Percentiles rank a stretch among this genome's conserved stretches.
Conservation (phyloP, 352 stramenopile species). For the Globisporangium megalacanthum region DNA sequence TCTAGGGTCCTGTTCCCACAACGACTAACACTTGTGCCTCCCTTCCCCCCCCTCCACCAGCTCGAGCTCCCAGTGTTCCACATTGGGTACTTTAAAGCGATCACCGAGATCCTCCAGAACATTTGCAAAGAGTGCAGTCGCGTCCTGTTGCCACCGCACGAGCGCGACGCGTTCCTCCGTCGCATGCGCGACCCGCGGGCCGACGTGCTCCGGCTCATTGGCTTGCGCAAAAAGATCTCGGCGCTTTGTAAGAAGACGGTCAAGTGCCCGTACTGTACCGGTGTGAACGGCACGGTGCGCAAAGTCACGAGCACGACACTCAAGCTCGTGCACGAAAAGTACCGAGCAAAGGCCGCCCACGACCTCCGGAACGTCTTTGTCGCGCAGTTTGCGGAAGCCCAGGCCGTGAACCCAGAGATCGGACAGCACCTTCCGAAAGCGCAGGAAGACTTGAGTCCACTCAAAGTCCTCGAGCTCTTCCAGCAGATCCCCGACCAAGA, state of each 20-base stretch:
- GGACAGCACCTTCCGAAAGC: constrained; percentile 80
- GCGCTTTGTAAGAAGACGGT: constrained; percentile 96
- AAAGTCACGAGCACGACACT: constrained; percentile 96
- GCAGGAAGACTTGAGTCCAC: constrained; percentile 87
- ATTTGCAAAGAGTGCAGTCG: constrained; percentile 97
- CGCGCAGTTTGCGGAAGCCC: constrained; percentile 72
- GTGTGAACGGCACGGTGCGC: constrained; percentile 97
- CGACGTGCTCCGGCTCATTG: constrained; percentile 72
- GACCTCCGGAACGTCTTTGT: constrained; percentile 84
- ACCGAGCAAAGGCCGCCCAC: constrained; percentile 84
- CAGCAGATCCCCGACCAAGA: constrained; percentile 96
- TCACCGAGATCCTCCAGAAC: constrained; percentile 96
- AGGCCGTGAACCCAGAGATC: constrained; percentile 83
- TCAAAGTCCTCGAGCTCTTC: constrained; percentile 94
- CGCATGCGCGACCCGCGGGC: constrained; percentile 85
- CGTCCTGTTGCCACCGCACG: constrained; percentile 90
- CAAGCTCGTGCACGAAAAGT: constrained; percentile 98
- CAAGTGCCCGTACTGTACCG: constrained; percentile 94
- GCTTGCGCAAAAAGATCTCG: constrained; percentile 92
- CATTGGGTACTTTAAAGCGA: constrained; percentile 99
- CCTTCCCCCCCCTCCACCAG: background rate
- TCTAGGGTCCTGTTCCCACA: too few relatives aligned
- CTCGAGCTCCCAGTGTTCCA: constrained; percentile 98
- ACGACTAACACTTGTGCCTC: background rate
- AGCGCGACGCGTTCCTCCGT: constrained; percentile 84